Evolutionary conservation across 257 asterid species (phyloP).

Genomic region (Nicotiana tabacum): DNA sequence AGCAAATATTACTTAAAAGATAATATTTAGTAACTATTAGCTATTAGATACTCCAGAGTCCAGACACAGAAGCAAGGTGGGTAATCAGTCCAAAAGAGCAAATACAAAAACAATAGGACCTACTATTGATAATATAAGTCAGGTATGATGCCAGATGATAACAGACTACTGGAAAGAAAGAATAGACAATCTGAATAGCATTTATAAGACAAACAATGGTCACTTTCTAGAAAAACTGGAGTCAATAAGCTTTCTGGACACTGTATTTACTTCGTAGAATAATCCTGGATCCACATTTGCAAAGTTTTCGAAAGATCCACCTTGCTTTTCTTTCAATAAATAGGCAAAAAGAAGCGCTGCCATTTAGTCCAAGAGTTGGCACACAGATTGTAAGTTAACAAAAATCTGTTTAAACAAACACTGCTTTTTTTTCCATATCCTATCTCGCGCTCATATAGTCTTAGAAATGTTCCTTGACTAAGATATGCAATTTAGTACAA

Average conservation of each 20-base stretch:
- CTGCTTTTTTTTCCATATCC: not conserved
- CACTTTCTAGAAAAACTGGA: not conserved
- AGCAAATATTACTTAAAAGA: constrained; percentile 13
- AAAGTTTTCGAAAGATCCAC: not conserved
- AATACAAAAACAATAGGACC: not conserved
- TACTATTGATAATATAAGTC: not conserved
- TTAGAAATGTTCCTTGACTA: not conserved
- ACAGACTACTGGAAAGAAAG: not conserved
- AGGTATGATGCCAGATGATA: not conserved
- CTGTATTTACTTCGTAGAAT: not conserved
- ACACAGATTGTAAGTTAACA: not conserved
- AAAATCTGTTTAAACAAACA: not conserved
- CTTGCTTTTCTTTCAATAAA: not conserved
- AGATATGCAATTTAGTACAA: not conserved
- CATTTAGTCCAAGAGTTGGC: not conserved
- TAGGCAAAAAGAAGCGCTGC: not conserved
- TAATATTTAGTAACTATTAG: constrained; percentile 1
- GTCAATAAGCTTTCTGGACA: not conserved
- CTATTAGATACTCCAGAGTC: not conserved
- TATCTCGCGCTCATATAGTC: not conserved
- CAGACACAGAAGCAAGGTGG: not conserved
- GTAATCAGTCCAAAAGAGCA: not conserved
- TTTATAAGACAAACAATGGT: not conserved
- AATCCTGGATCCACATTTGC: not conserved
- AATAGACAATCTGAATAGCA: not conserved